These are phyloP conservation scores for Myotisia sp. DNA, from an alignment of 2,329 filamentous ascomycete genomes.

Conservation along the genomic window DNA sequence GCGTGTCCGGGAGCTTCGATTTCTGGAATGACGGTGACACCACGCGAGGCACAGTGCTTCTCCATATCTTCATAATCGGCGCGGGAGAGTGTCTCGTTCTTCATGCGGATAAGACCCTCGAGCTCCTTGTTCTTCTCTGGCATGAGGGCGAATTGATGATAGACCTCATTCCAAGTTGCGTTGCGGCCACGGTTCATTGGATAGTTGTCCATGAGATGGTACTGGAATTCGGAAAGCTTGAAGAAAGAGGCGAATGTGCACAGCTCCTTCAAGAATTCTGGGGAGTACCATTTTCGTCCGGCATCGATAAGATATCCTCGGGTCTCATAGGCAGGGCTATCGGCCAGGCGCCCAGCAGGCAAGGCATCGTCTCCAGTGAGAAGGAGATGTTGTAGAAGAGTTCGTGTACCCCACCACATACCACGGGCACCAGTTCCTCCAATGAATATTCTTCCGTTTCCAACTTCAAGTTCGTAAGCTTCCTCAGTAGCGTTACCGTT, in stretches of 20 bases:
- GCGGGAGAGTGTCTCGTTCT: constrained; percentile 43
- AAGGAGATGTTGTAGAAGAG: constrained; percentile 38
- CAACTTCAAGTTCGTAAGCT: constrained; percentile 35
- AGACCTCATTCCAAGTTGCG: constrained; percentile 36
- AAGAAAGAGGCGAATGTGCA: constrained; percentile 48
- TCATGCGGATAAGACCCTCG: constrained; percentile 35
- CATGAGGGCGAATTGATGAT: constrained; percentile 42
- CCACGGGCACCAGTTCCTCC: constrained; percentile 41
- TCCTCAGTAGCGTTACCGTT: constrained; percentile 36
- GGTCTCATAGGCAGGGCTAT: constrained; percentile 39
- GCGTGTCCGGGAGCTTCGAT: constrained; percentile 47
- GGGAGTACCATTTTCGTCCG: constrained; percentile 43
- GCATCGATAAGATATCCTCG: constrained; percentile 41
- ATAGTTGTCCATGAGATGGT: constrained; percentile 46
- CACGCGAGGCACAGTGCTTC: constrained; percentile 37
- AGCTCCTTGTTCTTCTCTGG: constrained; percentile 37
- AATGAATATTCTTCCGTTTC: constrained; percentile 28
- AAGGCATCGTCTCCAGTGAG: constrained; percentile 27
- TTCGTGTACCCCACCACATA: constrained; percentile 45
- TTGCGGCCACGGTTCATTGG: constrained; percentile 37
- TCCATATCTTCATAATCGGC: constrained; percentile 41
- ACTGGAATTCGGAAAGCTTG: constrained; percentile 46
- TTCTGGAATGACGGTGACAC: constrained; percentile 45
- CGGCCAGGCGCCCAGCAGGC: constrained; percentile 30
- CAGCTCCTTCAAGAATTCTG: constrained; percentile 41